A percentile compares a stretch with the other conserved stretches of the same genome.
Evolutionary conservation across 371 early-diverging fungal genomes (phyloP).

Genomic region (Mycotypha africana): DNA sequence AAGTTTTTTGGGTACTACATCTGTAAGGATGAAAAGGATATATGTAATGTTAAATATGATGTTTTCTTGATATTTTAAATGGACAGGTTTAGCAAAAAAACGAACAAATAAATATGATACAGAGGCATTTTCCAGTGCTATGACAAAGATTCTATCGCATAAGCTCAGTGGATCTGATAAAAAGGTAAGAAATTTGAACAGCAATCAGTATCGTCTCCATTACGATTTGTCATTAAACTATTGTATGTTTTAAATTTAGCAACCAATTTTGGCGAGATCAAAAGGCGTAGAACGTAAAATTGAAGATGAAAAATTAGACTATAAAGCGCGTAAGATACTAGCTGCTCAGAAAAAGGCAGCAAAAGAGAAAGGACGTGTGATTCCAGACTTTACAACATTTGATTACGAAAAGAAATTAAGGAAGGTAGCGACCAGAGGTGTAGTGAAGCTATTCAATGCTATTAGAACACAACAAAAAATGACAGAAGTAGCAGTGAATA

Average conservation of each 20-base stretch:
- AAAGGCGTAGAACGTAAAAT: constrained; percentile 66
- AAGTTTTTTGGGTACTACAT: too few relatives aligned
- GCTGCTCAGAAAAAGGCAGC: constrained; percentile 60
- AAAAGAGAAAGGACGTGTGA: constrained; percentile 59
- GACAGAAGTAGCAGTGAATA: constrained; percentile 50
- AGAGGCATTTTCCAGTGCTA: constrained; percentile 56
- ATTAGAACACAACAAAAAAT: constrained; percentile 72
- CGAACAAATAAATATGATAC: constrained; percentile 41
- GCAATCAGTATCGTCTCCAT: too few relatives aligned
- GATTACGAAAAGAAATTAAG: constrained; percentile 78
- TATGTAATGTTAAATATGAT: too few relatives aligned
- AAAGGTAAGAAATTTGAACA: constrained; percentile 24
- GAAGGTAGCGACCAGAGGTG: constrained; percentile 82
- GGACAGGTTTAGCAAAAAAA: too few relatives aligned
- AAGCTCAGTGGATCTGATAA: constrained; percentile 44
- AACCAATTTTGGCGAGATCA: constrained; percentile 72
- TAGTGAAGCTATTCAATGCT: constrained; percentile 82
- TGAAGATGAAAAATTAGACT: constrained; percentile 75
- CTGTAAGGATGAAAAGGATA: too few relatives aligned
- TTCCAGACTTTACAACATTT: constrained; percentile 57
- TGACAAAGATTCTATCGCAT: constrained; percentile 64
- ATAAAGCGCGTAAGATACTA: constrained; percentile 65
- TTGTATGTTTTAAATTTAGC: constrained; percentile 20
- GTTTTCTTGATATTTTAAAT: background rate
- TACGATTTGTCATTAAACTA: too few relatives aligned